Percentiles rank a stretch among this genome's conserved stretches.
Evolutionary conservation across 176 grass and related monocot genomes (phyloP).

Genomic region (Phyllostachys edulis): DNA sequence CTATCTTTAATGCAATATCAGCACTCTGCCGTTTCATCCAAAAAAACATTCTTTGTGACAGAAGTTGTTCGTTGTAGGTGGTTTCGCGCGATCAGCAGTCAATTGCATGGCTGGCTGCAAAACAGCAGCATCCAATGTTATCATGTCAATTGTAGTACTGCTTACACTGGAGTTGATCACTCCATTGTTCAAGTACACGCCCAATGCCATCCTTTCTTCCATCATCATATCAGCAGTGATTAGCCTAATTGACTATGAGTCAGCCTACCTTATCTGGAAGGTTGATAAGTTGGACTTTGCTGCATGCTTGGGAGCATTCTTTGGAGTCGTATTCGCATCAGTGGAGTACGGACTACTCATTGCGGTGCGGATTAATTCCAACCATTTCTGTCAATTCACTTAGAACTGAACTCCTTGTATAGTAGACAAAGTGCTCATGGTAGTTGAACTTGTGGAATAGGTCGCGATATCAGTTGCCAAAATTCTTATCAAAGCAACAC

Average conservation of each 20-base stretch:
- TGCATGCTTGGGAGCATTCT: constrained; percentile 77
- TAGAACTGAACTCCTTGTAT: neutral
- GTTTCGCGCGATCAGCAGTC: constrained; percentile 85
- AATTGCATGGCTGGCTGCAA: constrained; percentile 90
- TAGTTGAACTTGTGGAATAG: constrained; percentile 40
- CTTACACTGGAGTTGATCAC: constrained; percentile 77
- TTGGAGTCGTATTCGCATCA: constrained; percentile 77
- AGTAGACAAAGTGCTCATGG: neutral
- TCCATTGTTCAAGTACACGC: constrained; percentile 93
- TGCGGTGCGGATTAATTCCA: constrained; percentile 47
- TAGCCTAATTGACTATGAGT: constrained; percentile 59
- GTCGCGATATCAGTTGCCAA: constrained; percentile 79
- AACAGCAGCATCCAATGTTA: constrained; percentile 76
- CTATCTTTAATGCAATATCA: too few relatives aligned
- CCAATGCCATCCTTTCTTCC: constrained; percentile 79
- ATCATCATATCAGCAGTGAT: constrained; percentile 92
- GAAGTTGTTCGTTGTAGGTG: constrained; percentile 44
- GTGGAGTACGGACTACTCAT: constrained; percentile 89
- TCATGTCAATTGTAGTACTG: constrained; percentile 78
- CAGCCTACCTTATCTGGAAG: constrained; percentile 84
- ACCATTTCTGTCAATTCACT: neutral
- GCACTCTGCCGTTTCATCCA: too few relatives aligned
- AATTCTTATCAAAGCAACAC: constrained; percentile 91
- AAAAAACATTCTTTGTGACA: constrained; percentile 22
- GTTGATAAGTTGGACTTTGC: constrained; percentile 88